These are phyloP conservation scores for Diversispora epigaea DNA, from an alignment of 192 early-diverging fungal species.

Conservation along the genomic window DNA sequence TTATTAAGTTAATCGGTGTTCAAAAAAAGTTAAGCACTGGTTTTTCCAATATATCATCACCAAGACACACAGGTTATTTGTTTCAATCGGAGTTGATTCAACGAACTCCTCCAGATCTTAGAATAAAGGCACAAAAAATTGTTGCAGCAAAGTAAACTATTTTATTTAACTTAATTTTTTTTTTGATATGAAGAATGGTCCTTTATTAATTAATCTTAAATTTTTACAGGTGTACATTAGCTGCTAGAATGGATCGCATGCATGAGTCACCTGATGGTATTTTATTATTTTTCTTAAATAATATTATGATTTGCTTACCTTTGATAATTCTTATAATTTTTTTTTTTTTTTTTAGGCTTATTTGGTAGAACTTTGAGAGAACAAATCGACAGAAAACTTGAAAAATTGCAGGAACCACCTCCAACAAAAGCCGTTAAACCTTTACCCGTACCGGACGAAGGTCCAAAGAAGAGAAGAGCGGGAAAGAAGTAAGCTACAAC, in stretches of 20 bases:
- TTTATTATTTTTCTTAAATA: neutral
- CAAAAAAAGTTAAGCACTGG: constrained; percentile 60
- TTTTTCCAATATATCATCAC: constrained; percentile 62
- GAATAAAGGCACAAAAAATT: constrained; percentile 76
- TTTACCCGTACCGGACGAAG: constrained; percentile 89
- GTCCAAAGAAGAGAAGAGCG: constrained; percentile 83
- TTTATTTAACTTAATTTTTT: neutral
- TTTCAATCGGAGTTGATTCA: constrained; percentile 76
- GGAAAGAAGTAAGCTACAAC: constrained; percentile 63
- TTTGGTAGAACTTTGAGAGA: constrained; percentile 68
- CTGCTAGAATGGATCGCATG: constrained; percentile 82
- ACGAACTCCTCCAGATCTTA: constrained; percentile 67
- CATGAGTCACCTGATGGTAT: constrained; percentile 69
- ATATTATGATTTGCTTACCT: neutral
- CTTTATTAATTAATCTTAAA: constrained; percentile 22
- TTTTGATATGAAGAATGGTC: constrained; percentile 1
- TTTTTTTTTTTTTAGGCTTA: constrained; percentile 38
- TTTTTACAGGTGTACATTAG: constrained; percentile 56
- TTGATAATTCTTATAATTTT: constrained; percentile 2
- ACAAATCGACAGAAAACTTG: constrained; percentile 86
- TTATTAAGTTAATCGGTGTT: constrained; percentile 39
- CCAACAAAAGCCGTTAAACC: constrained; percentile 85
- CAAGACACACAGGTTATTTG: constrained; percentile 78
- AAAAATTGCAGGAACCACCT: constrained; percentile 81
- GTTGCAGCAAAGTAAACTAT: constrained; percentile 70